Conservation (phyloP, 1,139 yeast genomes). For the Yamadazyma dushanensis region DNA sequence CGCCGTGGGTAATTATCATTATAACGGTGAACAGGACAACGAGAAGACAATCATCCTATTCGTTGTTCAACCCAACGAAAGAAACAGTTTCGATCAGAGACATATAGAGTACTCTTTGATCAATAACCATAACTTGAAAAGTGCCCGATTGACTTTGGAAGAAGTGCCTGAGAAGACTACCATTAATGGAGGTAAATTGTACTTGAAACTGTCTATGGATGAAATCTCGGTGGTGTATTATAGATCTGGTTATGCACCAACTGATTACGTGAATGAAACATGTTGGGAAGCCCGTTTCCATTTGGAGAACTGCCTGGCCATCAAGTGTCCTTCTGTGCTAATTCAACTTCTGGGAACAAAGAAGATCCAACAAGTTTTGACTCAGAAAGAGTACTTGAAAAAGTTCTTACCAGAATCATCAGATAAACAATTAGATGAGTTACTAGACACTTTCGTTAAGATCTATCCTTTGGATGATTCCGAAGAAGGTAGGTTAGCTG, state of each 20-base stretch:
- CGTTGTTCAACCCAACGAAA: constrained; percentile 80
- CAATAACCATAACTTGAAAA: constrained; percentile 53
- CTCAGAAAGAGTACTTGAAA: constrained; percentile 50
- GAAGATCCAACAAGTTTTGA: constrained; percentile 85
- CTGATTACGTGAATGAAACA: constrained; percentile 55
- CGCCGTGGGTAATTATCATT: constrained; percentile 62
- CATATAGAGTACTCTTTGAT: constrained; percentile 72
- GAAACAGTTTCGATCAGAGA: constrained; percentile 91
- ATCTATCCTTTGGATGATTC: constrained; percentile 84
- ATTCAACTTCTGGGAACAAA: constrained; percentile 93
- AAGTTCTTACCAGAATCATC: constrained; percentile 42
- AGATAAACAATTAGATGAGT: constrained; percentile 25
- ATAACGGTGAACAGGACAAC: constrained; percentile 30
- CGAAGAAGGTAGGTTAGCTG: constrained; percentile 62
- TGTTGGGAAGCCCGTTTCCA: constrained; percentile 78
- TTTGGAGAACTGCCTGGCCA: constrained; percentile 75
- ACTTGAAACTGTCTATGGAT: constrained; percentile 52
- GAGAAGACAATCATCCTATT: constrained; percentile 62
- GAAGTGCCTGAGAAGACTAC: constrained; percentile 50
- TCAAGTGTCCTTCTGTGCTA: constrained; percentile 86
- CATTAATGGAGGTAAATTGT: constrained; percentile 45
- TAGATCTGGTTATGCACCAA: constrained; percentile 85
- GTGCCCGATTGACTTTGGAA: constrained; percentile 67
- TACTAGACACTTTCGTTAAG: constrained; percentile 71
- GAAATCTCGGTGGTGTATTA: constrained; percentile 89